phyloP scores from a whole-genome alignment of 2,329 filamentous ascomycete species.

The Laburnicola sp. region DNA sequence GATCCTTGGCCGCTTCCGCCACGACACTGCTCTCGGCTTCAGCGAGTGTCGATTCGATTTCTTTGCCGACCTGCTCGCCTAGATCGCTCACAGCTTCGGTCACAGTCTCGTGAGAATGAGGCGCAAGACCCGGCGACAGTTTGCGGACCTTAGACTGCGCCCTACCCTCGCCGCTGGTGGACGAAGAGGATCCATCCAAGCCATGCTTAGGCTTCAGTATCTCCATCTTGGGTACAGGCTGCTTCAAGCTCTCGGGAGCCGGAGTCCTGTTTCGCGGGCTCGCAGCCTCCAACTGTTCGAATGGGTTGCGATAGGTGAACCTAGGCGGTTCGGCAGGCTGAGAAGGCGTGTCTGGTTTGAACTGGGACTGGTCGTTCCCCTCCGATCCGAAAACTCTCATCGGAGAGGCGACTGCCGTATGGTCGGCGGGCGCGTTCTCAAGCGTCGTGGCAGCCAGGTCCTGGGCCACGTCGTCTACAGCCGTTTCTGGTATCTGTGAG shows the following conservation, averaged over 20 bases:
- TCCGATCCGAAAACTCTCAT: conserved; percentile 45
- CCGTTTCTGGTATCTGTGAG: conserved; percentile 47
- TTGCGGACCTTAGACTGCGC: conserved; percentile 28
- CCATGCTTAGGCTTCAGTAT: conserved; percentile 50
- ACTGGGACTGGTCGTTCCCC: conserved; percentile 45
- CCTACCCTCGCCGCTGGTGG: conserved; percentile 24
- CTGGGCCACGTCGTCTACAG: conserved; percentile 50
- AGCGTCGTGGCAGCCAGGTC: conserved; percentile 51
- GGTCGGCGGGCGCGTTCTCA: conserved; percentile 42
- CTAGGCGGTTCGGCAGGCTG: conserved; percentile 45
- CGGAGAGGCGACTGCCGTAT: conserved; percentile 33
- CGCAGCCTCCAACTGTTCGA: conserved; percentile 68
- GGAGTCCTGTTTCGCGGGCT: conserved; percentile 60
- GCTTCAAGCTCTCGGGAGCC: conserved; percentile 24
- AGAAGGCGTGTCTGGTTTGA: conserved; percentile 32
- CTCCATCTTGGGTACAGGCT: conserved; percentile 46
- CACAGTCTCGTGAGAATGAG: conserved; percentile 62
- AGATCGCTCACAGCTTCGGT: conserved; percentile 70
- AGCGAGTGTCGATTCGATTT: conserved; percentile 68
- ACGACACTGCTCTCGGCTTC: conserved; percentile 42
- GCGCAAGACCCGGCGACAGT: conserved; percentile 15
- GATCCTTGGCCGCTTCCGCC: conserved; percentile 54
- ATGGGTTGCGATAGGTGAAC: conserved; percentile 74
- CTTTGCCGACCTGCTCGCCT: conserved; percentile 61
- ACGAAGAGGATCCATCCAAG: conserved; percentile 39